Evolutionary conservation across 2,329 filamentous ascomycete genomes (phyloP), one percentile per base, ranked within the genome.

Genomic region (Cadophora malorum): DNA sequence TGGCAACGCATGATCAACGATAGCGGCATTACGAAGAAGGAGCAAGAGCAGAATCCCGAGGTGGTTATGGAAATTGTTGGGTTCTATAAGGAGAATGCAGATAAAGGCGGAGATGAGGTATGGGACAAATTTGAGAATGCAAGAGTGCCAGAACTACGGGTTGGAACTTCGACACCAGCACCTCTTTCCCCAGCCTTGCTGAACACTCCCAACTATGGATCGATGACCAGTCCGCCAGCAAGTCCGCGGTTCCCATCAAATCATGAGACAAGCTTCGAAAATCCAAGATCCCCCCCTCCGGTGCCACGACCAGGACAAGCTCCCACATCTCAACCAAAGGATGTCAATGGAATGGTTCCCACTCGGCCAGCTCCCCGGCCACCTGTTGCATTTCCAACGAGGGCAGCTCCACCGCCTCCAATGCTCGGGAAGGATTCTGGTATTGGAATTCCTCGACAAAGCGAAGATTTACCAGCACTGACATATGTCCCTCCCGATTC

Each of bases 81-180:
- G 68, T 98, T 98, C 79, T 98, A 97, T 84, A 96, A 97, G 79
- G 95, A 97, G 81, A 97, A 93, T 72, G 91, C 92, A 31, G 93
- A 95, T 74, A 85, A 84, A 49, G 87, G 85, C 74, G 89, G 88
- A 68, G 88, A 89, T 70, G 93, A 97, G 78, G 91, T 96, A 67
- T 93, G 96, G 84, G 94, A 98, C 80, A 99, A 99, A 80, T 97
- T 99, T 79, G 93, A 96, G 76, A 90, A 97, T 81, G 93, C 91
- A 64, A 89, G 90, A 76, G 85, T 90, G 10, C 78, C 81, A 68
- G 85, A 87, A 68, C 76, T 81, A 74, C 83, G 84, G 64, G 80
- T 83, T 72, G 78, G 81, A 72, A 70, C 70, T 23, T 71, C 70
- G 10, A 67, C 66, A 1, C 71, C 72, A 61, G 52, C 62, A 14